phyloP scores from a whole-genome alignment of 768 basidiomycete species.

The Polyporus arcularius region DNA sequence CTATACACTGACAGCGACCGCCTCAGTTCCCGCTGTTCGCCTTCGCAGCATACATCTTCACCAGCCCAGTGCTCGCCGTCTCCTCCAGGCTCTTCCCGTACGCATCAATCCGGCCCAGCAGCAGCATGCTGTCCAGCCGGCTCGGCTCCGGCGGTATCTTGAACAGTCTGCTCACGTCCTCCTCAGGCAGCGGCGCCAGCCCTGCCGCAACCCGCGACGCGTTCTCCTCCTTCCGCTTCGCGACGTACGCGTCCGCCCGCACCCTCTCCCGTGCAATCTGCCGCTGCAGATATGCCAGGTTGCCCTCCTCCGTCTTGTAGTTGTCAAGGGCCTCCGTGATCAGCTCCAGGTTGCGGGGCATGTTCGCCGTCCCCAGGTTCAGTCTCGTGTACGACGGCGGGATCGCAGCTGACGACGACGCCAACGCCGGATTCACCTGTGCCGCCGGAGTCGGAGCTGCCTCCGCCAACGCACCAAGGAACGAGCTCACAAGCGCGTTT shows the following conservation, averaged over 20 bases:
- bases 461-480: slow-evolving; percentile 65
- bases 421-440: slow-evolving; percentile 28
- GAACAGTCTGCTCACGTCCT: slow-evolving; percentile 81
- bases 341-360: slow-evolving; percentile 79
- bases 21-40: slow-evolving; percentile 32
- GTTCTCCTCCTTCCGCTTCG: slow-evolving; percentile 91
- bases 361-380: slow-evolving; percentile 67
- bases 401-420: slow-evolving; percentile 44
- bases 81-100: slow-evolving; percentile 77
- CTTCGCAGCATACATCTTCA: slow-evolving; percentile 83
- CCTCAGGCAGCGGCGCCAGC: slow-evolving; percentile 82
- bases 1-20: neutral
- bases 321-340: slow-evolving; percentile 83
- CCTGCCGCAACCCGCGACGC: slow-evolving; percentile 77
- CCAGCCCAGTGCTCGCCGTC: slow-evolving; percentile 58
- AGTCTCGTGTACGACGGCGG: slow-evolving; percentile 67
- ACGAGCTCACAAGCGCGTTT: slow-evolving; percentile 77
- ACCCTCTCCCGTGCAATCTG: slow-evolving; percentile 86
- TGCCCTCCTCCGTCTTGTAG: slow-evolving; percentile 90
- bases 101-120: slow-evolving; percentile 87
- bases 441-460: slow-evolving; percentile 44
- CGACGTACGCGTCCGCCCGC: slow-evolving; percentile 75
- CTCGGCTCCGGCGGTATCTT: slow-evolving; percentile 89
- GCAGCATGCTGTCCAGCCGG: slow-evolving; percentile 81
- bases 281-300: slow-evolving; percentile 83